Percentiles rank a stretch among this genome's conserved stretches.
These are phyloP conservation scores for Epicoccum sorghinum DNA, from an alignment of 2,329 filamentous ascomycete species.

Conservation along the genomic window DNA sequence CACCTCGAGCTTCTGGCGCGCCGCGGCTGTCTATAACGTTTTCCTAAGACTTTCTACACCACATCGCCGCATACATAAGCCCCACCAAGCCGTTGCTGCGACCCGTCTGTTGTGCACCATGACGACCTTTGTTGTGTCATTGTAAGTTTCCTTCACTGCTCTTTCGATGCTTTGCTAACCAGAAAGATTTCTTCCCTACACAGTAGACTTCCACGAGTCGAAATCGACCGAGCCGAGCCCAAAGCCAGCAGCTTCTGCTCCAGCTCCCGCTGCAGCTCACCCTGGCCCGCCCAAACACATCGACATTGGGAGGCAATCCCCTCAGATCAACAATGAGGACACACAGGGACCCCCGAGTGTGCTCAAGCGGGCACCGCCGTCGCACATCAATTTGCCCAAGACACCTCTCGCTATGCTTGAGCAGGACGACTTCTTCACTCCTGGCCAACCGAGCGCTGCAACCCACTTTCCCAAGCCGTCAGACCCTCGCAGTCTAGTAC, in stretches of 20 bases:
- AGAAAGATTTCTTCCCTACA: slow-evolving; percentile 85
- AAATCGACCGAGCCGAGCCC: slow-evolving; percentile 47
- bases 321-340: slow-evolving; percentile 43
- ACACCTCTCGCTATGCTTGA: slow-evolving; percentile 50
- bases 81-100: slow-evolving; percentile 10
- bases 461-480: slow-evolving; percentile 61
- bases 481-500: slow-evolving; percentile 63
- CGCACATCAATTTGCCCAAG: slow-evolving; percentile 41
- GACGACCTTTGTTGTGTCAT: slow-evolving; percentile 66
- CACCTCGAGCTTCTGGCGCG: slow-evolving; percentile 7
- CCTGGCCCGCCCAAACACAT: slow-evolving; percentile 30
- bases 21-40: slow-evolving; percentile 1
- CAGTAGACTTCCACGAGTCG: slow-evolving; percentile 75
- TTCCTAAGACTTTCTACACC: slow-evolving; percentile 2
- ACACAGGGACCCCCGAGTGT: slow-evolving; percentile 45
- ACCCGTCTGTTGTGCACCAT: slow-evolving; percentile 46
- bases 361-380: slow-evolving; percentile 41
- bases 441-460: slow-evolving; percentile 49
- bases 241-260: slow-evolving; percentile 21
- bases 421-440: slow-evolving; percentile 55
- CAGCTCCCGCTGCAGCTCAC: slow-evolving; percentile 20
- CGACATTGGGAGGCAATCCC: slow-evolving; percentile 57
- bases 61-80: neutral
- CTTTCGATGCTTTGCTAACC: slow-evolving; percentile 16
- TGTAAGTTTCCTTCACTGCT: slow-evolving; percentile 51